phyloP scores from a whole-genome alignment of 2,329 filamentous ascomycete genomes.

The Aspergillus thermomutatus region DNA sequence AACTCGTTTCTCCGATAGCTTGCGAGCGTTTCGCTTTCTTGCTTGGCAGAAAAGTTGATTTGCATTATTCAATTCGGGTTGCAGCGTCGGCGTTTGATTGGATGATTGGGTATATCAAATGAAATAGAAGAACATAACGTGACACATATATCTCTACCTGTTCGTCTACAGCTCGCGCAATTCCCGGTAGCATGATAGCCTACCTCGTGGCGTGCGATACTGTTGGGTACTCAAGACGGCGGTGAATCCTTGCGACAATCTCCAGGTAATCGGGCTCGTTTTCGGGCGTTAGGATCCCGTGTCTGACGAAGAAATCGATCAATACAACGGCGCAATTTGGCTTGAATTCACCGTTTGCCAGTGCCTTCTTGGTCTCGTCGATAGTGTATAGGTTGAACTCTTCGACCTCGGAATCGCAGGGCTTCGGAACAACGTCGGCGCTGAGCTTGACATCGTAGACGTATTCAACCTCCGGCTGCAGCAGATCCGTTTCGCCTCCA shows the following conservation, averaged over 20 bases:
- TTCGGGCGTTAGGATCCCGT: constrained; percentile 72
- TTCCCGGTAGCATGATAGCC: background rate
- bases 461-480: constrained; percentile 91
- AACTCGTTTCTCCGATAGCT: background rate
- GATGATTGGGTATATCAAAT: constrained; percentile 35
- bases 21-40: background rate
- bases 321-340: constrained; percentile 83
- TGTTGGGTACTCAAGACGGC: constrained; percentile 75
- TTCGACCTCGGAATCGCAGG: constrained; percentile 86
- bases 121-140: constrained; percentile 18
- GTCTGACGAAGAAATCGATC: constrained; percentile 85
- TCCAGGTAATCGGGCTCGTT: constrained; percentile 77
- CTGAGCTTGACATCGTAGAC: constrained; percentile 83
- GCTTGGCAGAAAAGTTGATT: constrained; percentile 21
- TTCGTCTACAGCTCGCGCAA: background rate
- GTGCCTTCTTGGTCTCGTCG: constrained; percentile 67
- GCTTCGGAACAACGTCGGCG: constrained; percentile 63
- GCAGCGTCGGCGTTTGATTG: constrained; percentile 43
- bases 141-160: constrained; percentile 16
- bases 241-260: constrained; percentile 72
- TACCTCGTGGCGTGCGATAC: constrained; percentile 37
- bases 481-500: constrained; percentile 74
- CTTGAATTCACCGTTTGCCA: constrained; percentile 78
- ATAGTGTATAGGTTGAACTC: constrained; percentile 75
- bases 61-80: constrained; percentile 29